phyloP scores from a whole-genome alignment of 1,139 yeast species.

The Hanseniaspora gamundiae region DNA sequence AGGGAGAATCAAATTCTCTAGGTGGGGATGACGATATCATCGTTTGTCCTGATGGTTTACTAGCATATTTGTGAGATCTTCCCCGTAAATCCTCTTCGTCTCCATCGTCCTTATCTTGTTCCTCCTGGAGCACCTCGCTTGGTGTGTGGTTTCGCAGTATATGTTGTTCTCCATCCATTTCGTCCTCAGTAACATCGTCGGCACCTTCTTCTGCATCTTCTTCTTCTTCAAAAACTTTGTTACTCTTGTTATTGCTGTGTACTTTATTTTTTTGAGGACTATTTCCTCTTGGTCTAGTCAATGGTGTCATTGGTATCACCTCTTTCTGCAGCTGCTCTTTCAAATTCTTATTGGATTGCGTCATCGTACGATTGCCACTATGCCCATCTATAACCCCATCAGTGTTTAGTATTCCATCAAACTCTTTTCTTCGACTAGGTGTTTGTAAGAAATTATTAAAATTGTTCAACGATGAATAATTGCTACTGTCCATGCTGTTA shows the following conservation, averaged over 20 bases:
- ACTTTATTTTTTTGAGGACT: background rate
- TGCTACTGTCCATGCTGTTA: background rate
- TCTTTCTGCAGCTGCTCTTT: background rate
- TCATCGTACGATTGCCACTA: background rate
- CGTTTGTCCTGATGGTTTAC: background rate
- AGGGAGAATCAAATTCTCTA: conserved; percentile 2
- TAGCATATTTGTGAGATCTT: background rate
- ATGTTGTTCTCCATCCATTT: background rate
- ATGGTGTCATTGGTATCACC: conserved; percentile 2
- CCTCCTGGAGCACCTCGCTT: background rate
- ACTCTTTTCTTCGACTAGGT: background rate
- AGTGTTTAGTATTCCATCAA: background rate
- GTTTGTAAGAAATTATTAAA: background rate
- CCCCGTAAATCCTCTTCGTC: background rate
- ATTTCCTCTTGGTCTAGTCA: background rate
- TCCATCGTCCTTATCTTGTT: background rate
- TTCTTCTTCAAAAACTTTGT: background rate
- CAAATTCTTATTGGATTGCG: background rate
- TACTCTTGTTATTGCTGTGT: background rate
- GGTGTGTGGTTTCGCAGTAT: background rate
- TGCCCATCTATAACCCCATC: background rate
- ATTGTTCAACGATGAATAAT: background rate
- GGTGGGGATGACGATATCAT: conserved; percentile 1
- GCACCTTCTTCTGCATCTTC: background rate
- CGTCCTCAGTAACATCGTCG: background rate